A percentile compares a stretch with the other conserved stretches of the same genome.
Evolutionary conservation across 352 stramenopile genomes (phyloP).

Genomic region (Globisporangium recalcitrans): DNA sequence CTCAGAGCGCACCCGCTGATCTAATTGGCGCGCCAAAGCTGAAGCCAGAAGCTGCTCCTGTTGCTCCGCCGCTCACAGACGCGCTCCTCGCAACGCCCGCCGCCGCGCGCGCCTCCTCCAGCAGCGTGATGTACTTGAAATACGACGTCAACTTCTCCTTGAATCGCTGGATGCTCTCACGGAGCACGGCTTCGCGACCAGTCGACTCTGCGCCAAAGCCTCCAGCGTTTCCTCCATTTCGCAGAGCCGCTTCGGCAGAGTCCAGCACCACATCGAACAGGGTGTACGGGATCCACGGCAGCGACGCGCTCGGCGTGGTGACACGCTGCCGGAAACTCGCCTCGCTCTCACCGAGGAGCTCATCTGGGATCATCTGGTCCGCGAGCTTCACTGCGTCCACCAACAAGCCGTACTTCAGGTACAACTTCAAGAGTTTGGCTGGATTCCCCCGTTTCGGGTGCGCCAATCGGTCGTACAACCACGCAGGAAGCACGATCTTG

Average conservation of each 20-base stretch:
- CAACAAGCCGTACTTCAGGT: constrained; percentile 54
- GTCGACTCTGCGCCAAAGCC: not conserved
- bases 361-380: constrained; percentile 31
- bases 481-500: constrained; percentile 56
- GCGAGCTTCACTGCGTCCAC: constrained; percentile 61
- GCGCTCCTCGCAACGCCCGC: constrained; percentile 32
- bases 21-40: constrained; percentile 13
- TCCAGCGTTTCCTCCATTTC: constrained; percentile 8
- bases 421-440: constrained; percentile 49
- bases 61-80: constrained; percentile 5
- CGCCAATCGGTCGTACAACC: constrained; percentile 43
- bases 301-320: constrained; percentile 16
- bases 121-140: constrained; percentile 38
- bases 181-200: constrained; percentile 18
- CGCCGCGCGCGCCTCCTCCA: constrained; percentile 54
- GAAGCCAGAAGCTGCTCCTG: not conserved
- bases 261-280: constrained; percentile 60
- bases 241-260: constrained; percentile 34
- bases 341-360: constrained; percentile 36
- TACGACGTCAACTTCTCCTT: constrained; percentile 43
- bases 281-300: constrained; percentile 69
- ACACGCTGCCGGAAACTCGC: constrained; percentile 33
- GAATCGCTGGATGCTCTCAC: constrained; percentile 29
- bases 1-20: constrained; percentile 5
- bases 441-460: constrained; percentile 38